A percentile compares a stretch with the other conserved stretches of the same genome.
These are phyloP conservation scores for Xylaria sp. DNA, from an alignment of 2,329 filamentous ascomycete genomes.

Conservation along the genomic window DNA sequence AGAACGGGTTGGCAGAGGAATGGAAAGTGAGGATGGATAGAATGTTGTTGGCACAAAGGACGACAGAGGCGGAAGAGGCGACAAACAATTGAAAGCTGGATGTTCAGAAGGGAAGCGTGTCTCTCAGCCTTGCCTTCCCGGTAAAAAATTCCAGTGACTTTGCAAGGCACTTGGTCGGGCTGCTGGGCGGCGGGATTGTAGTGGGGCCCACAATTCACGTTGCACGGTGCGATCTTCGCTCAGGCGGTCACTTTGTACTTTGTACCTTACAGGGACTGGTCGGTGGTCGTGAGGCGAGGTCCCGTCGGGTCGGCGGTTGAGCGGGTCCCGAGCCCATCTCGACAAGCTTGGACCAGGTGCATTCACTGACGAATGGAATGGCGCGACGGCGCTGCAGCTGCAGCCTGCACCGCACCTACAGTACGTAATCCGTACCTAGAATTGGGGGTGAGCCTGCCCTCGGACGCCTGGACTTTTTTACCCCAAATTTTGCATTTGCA, in stretches of 20 bases:
- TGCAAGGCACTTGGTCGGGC: slow-evolving; percentile 14
- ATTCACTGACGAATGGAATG: slow-evolving; percentile 12
- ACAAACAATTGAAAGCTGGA: not conserved
- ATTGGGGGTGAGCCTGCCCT: not conserved
- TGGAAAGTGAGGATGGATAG: slow-evolving; percentile 7
- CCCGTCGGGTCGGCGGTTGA: no score
- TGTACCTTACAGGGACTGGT: not conserved
- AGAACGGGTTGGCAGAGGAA: not conserved
- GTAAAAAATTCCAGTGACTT: slow-evolving; percentile 25
- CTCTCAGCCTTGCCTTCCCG: slow-evolving; percentile 25
- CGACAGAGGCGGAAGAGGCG: not conserved
- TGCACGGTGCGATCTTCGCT: no score
- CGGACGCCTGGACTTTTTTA: not conserved
- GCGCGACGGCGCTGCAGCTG: no score
- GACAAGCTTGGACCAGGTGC: slow-evolving; percentile 4
- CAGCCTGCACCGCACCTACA: no score
- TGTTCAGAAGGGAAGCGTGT: slow-evolving; percentile 6
- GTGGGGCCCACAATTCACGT: no score
- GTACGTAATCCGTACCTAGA: not conserved
- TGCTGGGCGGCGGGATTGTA: not conserved
- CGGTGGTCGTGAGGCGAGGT: no score
- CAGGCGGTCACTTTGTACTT: not conserved
- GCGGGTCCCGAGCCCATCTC: no score
- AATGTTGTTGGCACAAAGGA: not conserved
- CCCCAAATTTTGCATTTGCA: slow-evolving; percentile 12